These are phyloP conservation scores for Cryomyces minteri DNA, from an alignment of 495 filamentous ascomycete species.

Conservation along the genomic window DNA sequence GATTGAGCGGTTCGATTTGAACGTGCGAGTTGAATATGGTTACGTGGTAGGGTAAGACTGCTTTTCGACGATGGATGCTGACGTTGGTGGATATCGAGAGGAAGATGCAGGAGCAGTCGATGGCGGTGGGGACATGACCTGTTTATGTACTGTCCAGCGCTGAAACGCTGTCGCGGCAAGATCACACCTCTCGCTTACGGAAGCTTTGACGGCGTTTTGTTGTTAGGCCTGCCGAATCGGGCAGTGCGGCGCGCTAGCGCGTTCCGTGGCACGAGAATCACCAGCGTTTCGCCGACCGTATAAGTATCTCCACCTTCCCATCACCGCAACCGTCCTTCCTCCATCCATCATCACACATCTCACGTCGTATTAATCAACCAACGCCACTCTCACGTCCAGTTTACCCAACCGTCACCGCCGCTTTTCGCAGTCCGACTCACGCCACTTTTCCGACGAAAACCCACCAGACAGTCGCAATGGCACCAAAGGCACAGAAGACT, in stretches of 20 bases:
- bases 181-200: background rate
- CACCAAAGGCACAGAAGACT: constrained; percentile 96
- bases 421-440: background rate
- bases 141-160: constrained; percentile 9
- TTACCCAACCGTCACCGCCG: background rate
- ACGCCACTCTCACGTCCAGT: background rate
- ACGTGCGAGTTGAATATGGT: constrained; percentile 13
- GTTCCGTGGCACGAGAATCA: background rate
- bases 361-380: background rate
- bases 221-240: constrained; percentile 1
- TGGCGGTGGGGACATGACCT: constrained; percentile 9
- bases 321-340: background rate
- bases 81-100: background rate
- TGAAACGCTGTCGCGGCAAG: background rate
- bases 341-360: constrained; percentile 5
- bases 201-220: background rate
- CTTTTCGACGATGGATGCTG: constrained; percentile 10
- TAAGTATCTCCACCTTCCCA: background rate
- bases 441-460: background rate
- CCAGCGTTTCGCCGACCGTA: background rate
- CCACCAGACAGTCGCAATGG: constrained; percentile 41
- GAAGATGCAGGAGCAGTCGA: constrained; percentile 6
- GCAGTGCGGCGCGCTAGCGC: constrained; percentile 7
- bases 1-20: constrained; percentile 11
- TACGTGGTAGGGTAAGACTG: constrained; percentile 4